A percentile compares a stretch with the other conserved stretches of the same genome.
phyloP scores from a whole-genome alignment of 2,329 filamentous ascomycete species.

The Monosporascus cannonballus region DNA sequence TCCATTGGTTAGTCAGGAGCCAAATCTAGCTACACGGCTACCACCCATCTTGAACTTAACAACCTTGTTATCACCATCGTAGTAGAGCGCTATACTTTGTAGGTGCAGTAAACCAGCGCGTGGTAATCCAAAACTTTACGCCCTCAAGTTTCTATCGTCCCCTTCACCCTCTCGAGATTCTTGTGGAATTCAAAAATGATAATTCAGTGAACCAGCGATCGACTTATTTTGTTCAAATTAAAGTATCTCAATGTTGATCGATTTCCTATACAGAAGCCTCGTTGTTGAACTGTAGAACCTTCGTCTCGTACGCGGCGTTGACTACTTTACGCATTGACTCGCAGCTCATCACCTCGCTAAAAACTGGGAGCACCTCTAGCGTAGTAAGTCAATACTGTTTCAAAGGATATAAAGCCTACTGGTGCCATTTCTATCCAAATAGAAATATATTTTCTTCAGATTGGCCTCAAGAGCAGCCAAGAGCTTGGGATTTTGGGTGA shows the following conservation, averaged over 20 bases:
- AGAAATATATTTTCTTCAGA: constrained; percentile 33
- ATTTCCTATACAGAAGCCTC: constrained; percentile 31
- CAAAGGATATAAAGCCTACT: constrained; percentile 34
- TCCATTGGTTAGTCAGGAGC: constrained; percentile 19
- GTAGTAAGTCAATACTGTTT: constrained; percentile 39
- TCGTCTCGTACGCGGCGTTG: background rate
- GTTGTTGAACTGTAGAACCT: constrained; percentile 32
- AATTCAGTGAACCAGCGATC: constrained; percentile 21
- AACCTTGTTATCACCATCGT: constrained; percentile 5
- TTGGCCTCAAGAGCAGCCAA: constrained; percentile 37
- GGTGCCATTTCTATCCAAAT: constrained; percentile 31
- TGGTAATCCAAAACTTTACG: constrained; percentile 36
- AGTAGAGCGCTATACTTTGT: constrained; percentile 34
- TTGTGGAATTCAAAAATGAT: background rate
- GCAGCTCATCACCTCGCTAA: constrained; percentile 16
- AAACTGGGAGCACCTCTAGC: constrained; percentile 31
- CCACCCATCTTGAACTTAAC: background rate
- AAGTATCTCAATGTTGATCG: too few relatives aligned
- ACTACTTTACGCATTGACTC: background rate
- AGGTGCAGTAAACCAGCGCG: constrained; percentile 33
- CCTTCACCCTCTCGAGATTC: background rate
- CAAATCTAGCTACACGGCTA: too few relatives aligned
- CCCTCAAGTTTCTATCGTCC: constrained; percentile 30
- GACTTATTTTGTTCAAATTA: constrained; percentile 35
- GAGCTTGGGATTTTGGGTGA: constrained; percentile 36